Evolutionary conservation across 2,329 filamentous ascomycete species (phyloP), one percentile per base, ranked within the genome.

Genomic region (Fusarium bactridioides): DNA sequence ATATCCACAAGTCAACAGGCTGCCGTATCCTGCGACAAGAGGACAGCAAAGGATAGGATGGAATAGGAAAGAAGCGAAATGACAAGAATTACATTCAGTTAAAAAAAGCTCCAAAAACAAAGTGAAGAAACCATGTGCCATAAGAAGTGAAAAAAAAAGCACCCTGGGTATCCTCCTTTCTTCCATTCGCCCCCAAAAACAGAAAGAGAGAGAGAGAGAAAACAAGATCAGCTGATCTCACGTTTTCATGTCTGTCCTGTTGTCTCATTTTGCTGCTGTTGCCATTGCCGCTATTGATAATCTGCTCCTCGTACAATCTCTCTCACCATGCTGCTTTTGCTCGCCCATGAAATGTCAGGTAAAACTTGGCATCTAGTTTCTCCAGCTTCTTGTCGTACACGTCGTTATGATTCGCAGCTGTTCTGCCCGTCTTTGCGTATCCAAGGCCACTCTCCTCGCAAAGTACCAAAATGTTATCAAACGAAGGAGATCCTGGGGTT

Each of bases 121-220:
- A 58, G 38, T 59, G 45, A 47, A 44, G 58, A 64, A 64, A 63
- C 56, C 67, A 68, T 70, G 64, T 74, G 51, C 55, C 51, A 56
- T 62, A 74, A 64, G 43, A 74, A 69, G 61, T 55, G 41, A 74
- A 64, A 73, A 45, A 27, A 73, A 74, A 76, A 69, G 72, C 63
- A 74, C 37, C 61, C 63, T 69, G 74, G 74, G 74, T 75, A 75
- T 76, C 63, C 72, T 60, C 63, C 61, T 53, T 51, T 61, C 61
- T 43, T 40, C 44, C 57, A 15, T 66, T 45, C 40, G 44, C 50
- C 61, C 58, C 48, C 35, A 66, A 48, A 65, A 45, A 66, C 41
- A 67, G 40, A 47, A 51, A 38, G 40, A 57, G n/a, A 57, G 25
- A 57, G 25, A 66, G 29, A 51, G 40, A 67, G 37, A 66, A 38